Conservation (phyloP, 1,284 basidiomycete species). For the Boletus calvinii region DNA sequence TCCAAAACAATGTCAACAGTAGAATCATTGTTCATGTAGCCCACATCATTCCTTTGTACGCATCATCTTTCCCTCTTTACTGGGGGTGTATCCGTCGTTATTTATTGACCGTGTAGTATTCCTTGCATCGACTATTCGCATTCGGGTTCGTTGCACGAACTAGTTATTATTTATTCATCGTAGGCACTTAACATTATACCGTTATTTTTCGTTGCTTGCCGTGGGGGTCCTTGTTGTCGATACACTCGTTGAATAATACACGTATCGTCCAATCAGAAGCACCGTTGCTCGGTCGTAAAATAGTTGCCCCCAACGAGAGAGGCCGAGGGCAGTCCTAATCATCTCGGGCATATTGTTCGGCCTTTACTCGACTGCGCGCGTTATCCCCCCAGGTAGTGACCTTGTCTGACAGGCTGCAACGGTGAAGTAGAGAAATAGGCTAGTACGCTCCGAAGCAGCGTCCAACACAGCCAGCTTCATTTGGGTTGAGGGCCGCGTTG, state of each 20-base stretch:
- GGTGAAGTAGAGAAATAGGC: slow-evolving; percentile 11
- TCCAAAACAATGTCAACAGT: background rate
- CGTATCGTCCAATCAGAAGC: background rate
- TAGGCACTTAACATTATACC: slow-evolving; percentile 16
- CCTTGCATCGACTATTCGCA: slow-evolving; percentile 17
- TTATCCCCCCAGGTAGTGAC: slow-evolving; percentile 18
- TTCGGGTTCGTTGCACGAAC: slow-evolving; percentile 7
- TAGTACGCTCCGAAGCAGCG: no score
- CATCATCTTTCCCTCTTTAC: background rate
- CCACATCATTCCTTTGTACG: slow-evolving; percentile 8
- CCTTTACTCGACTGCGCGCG: slow-evolving; percentile 21
- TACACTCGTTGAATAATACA: background rate
- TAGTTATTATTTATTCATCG: slow-evolving; percentile 21
- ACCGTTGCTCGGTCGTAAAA: slow-evolving; percentile 3
- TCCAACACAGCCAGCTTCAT: slow-evolving; percentile 27
- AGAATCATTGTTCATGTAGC: slow-evolving; percentile 15
- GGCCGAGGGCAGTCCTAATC: background rate
- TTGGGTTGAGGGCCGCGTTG: slow-evolving; percentile 6
- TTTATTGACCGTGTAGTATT: slow-evolving; percentile 25
- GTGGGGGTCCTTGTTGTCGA: slow-evolving; percentile 1
- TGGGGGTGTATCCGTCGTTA: slow-evolving; percentile 20
- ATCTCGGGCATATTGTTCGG: slow-evolving; percentile 14
- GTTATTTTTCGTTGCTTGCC: slow-evolving; percentile 10
- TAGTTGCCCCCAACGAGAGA: background rate
- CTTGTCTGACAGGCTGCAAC: slow-evolving; percentile 5